Evolutionary conservation across 2,329 filamentous ascomycete genomes (phyloP), one percentile per base, ranked within the genome.

Genomic region (Talaromyces amestolkiae): DNA sequence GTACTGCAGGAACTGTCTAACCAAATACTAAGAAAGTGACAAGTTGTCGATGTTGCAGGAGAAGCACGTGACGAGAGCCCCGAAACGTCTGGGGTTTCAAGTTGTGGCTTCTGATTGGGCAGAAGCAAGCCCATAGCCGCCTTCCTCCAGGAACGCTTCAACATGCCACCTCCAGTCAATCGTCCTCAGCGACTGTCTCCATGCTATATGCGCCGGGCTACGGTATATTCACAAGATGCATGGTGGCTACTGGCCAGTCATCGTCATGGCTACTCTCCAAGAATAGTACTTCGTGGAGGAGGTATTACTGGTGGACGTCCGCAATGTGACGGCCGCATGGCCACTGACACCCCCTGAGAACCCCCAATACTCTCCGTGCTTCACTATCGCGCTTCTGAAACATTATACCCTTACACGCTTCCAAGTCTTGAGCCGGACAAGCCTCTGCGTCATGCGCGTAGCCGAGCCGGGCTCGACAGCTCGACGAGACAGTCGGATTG

Each of bases 301-400:
- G 33, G 24, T 56, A n/a, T 39, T 22, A 56, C 53, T 56, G 53
- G 53, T 56, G n/a, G 33, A 37, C 9, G 19, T 39, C 33, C 3
- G n/a, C 31, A 56, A 35, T 56, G 31, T 56, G 51, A 35, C 51
- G 31, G 31, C 53, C 53, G 53, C 33, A 56, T 37, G 53, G 53
- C 37, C 31, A 4, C 31, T 56, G 53, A 56, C 51, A 60, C 41
- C 58, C 58, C 60, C 51, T 51, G 47, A 54, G 47, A 33, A 51
- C 17, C 27, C 19, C n/a, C 60, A 54, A 62, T 39, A 62, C 60
- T 31, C 51, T 51, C 47, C 17, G 35, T 61, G 49, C 58, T 62
- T 65, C 64, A 62, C 51, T 39, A 61, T 62, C 49, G 39, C 58
- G 49, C 31, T 65, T 58, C 47, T 65, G 64, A 65, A 65, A 65